Percentiles rank a stretch among this genome's conserved stretches.
These are phyloP conservation scores for Mesostigma viride DNA, from an alignment of 139 green algal species.

Conservation along the genomic window DNA sequence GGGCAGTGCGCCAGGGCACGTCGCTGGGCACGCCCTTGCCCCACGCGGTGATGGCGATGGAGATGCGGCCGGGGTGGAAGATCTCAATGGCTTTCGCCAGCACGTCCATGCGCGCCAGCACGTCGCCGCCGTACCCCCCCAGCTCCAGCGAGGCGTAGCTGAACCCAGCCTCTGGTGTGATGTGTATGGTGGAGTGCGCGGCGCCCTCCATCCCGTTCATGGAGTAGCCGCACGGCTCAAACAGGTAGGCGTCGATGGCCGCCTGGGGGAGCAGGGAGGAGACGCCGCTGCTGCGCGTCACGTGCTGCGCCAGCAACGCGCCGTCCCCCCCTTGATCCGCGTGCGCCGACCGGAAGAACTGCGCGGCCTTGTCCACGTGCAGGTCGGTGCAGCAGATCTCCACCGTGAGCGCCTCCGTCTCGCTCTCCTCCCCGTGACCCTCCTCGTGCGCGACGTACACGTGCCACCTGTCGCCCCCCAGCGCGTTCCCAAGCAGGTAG, in stretches of 20 bases:
- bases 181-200: constrained; percentile 86
- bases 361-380: constrained; percentile 35
- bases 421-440: background rate
- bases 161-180: constrained; percentile 87
- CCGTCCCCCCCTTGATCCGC: no score
- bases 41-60: constrained; percentile 44
- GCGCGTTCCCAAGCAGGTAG: constrained; percentile 73
- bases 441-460: constrained; percentile 62
- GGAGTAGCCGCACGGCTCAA: constrained; percentile 96
- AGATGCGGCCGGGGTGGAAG: constrained; percentile 47
- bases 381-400: constrained; percentile 96
- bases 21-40: background rate
- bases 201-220: constrained; percentile 80
- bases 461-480: constrained; percentile 64
- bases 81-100: constrained; percentile 32
- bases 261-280: constrained; percentile 54
- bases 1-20: constrained; percentile 11
- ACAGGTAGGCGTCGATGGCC: constrained; percentile 91
- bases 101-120: constrained; percentile 22
- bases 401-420: constrained; percentile 43
- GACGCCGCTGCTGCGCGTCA: constrained; percentile 52
- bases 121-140: constrained; percentile 11
- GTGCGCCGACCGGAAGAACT: constrained; percentile 63
- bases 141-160: constrained; percentile 83
- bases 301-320: constrained; percentile 30